Percentiles rank a stretch among this genome's conserved stretches.
Evolutionary conservation across 768 basidiomycete species (phyloP).

Genomic region (Sutorius australiensis): DNA sequence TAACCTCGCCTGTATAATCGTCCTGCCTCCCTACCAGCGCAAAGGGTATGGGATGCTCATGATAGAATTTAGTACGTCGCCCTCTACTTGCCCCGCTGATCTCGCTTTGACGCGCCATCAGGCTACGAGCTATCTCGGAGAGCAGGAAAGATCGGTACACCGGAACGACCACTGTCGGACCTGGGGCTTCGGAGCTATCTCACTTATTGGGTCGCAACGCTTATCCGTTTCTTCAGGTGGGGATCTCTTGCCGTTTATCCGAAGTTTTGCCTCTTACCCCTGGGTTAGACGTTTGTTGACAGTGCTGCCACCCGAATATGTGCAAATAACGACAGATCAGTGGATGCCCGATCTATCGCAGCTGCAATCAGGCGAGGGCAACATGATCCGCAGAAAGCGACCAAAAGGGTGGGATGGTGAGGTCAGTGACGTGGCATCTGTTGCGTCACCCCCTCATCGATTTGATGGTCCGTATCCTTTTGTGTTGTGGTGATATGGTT

Average conservation of each 20-base stretch:
- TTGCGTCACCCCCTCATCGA: constrained; percentile 31
- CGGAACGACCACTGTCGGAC: constrained; percentile 92
- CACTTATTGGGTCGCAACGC: constrained; percentile 79
- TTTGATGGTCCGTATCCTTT: constrained; percentile 38
- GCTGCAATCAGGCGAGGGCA: constrained; percentile 33
- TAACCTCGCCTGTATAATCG: constrained; percentile 95
- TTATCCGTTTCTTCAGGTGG: constrained; percentile 81
- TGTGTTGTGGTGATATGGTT: background rate
- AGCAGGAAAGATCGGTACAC: constrained; percentile 78
- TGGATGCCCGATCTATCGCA: constrained; percentile 40
- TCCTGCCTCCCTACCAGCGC: constrained; percentile 88
- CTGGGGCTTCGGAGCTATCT: constrained; percentile 89
- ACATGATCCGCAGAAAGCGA: constrained; percentile 39
- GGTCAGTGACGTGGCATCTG: constrained; percentile 37
- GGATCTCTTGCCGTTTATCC: constrained; percentile 1
- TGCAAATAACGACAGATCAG: constrained; percentile 43
- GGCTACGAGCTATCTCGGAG: constrained; percentile 91
- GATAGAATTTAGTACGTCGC: constrained; percentile 93
- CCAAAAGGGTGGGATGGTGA: constrained; percentile 79
- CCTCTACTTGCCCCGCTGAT: background rate
- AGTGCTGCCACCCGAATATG: constrained; percentile 52
- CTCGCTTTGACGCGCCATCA: constrained; percentile 27
- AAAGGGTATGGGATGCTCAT: constrained; percentile 91
- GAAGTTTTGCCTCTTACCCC: background rate
- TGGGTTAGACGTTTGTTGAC: constrained; percentile 50